Evolutionary conservation across 2,329 filamentous ascomycete species (phyloP).

Genomic region (Aspergillus tamarii): DNA sequence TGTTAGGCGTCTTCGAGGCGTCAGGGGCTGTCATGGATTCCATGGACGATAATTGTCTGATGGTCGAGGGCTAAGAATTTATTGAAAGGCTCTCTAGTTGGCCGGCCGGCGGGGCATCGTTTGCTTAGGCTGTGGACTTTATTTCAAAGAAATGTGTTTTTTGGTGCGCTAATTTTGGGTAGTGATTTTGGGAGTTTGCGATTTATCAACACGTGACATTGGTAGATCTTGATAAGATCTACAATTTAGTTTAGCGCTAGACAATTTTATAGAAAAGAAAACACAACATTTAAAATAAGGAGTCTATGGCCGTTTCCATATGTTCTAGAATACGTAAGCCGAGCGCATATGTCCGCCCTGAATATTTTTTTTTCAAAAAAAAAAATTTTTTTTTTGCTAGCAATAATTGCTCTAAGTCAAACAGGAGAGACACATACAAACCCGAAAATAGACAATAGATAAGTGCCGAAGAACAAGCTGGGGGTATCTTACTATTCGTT

Average conservation of each 20-base stretch:
- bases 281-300: background rate
- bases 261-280: background rate
- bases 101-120: background rate
- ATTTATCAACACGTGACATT: conserved; percentile 17
- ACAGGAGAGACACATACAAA: background rate
- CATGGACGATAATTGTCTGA: conserved; percentile 16
- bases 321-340: background rate
- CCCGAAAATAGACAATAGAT: background rate
- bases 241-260: background rate
- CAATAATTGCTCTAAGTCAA: background rate
- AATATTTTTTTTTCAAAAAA: no score
- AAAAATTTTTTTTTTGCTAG: background rate
- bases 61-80: background rate
- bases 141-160: background rate
- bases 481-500: background rate
- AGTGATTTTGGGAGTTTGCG: conserved; percentile 1
- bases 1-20: conserved; percentile 22
- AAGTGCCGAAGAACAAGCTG: background rate
- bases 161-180: conserved; percentile 3
- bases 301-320: background rate
- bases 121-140: conserved; percentile 4
- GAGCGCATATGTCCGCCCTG: background rate
- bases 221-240: conserved; percentile 10
- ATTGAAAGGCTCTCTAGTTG: background rate
- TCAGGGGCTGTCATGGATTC: conserved; percentile 16